Percentiles rank a stretch among this genome's conserved stretches.
Conservation (phyloP, 768 basidiomycete species). For the Lactarius pseudohatsudake region DNA sequence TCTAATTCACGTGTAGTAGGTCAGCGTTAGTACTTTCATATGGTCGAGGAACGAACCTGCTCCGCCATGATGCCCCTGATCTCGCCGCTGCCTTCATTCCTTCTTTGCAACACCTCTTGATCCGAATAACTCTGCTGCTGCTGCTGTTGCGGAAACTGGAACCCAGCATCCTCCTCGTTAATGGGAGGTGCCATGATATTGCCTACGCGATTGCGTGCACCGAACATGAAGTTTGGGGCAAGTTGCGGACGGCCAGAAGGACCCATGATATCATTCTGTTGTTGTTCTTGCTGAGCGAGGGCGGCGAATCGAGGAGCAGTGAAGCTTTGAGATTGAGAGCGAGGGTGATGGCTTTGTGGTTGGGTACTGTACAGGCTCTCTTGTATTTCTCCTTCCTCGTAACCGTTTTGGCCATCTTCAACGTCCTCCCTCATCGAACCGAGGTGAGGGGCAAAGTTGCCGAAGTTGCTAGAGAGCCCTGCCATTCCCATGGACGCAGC, state of each 20-base stretch:
- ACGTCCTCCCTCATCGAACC: slow-evolving; percentile 83
- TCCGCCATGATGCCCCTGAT: slow-evolving; percentile 92
- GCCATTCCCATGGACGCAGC: slow-evolving; percentile 69
- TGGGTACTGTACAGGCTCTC: slow-evolving; percentile 52
- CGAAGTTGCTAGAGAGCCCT: slow-evolving; percentile 58
- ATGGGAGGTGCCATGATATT: slow-evolving; percentile 68
- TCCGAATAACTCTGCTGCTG: slow-evolving; percentile 27
- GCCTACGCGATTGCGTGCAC: slow-evolving; percentile 48
- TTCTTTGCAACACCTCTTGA: slow-evolving; percentile 47
- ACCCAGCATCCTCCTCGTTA: slow-evolving; percentile 77
- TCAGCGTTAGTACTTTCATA: slow-evolving; percentile 9
- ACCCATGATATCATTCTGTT: slow-evolving; percentile 50
- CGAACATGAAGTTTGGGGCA: slow-evolving; percentile 91
- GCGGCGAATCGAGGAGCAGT: slow-evolving; percentile 87
- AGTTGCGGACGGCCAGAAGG: slow-evolving; percentile 84
- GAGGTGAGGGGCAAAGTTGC: slow-evolving; percentile 74
- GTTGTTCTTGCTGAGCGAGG: slow-evolving; percentile 64
- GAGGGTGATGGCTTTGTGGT: slow-evolving; percentile 56
- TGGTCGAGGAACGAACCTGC: slow-evolving; percentile 56
- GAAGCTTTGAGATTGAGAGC: slow-evolving; percentile 80
- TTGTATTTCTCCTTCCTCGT: slow-evolving; percentile 79
- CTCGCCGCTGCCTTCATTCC: slow-evolving; percentile 65
- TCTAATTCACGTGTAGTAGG: slow-evolving; percentile 43
- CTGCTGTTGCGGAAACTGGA: slow-evolving; percentile 80
- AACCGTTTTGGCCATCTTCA: slow-evolving; percentile 54